Conservation (phyloP, 768 basidiomycete species). For the Sporobolomyces roseus region DNA sequence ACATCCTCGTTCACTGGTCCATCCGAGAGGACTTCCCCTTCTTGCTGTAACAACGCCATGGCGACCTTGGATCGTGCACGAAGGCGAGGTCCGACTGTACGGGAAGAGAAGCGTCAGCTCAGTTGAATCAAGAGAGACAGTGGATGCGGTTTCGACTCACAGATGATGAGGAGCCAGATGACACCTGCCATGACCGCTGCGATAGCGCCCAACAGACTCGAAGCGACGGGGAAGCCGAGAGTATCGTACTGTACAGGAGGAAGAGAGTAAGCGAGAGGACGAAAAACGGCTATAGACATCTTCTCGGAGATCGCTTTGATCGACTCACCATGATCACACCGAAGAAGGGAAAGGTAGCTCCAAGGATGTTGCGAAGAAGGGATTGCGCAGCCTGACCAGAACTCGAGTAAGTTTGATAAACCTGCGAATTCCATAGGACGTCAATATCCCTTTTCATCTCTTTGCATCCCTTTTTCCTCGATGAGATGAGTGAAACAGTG, state of each 20-base stretch:
- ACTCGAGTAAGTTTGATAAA: too few relatives aligned
- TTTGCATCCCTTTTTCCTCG: too few relatives aligned
- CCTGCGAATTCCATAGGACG: too few relatives aligned
- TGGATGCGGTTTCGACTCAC: too few relatives aligned
- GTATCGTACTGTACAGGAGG: constrained; percentile 22
- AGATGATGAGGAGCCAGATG: constrained; percentile 34
- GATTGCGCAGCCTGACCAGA: constrained; percentile 8
- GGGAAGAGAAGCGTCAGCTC: too few relatives aligned
- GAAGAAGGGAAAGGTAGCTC: constrained; percentile 37
- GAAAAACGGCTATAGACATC: neutral
- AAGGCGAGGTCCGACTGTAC: constrained; percentile 8
- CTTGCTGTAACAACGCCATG: constrained; percentile 9
- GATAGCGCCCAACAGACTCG: constrained; percentile 34
- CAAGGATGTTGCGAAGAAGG: constrained; percentile 36
- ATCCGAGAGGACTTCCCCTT: constrained; percentile 28
- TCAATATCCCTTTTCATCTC: too few relatives aligned
- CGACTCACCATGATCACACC: constrained; percentile 30
- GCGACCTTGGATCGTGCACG: constrained; percentile 30
- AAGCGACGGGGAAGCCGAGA: constrained; percentile 30
- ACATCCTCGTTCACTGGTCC: neutral
- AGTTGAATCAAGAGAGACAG: too few relatives aligned
- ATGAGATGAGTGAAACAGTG: too few relatives aligned
- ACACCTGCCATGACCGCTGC: constrained; percentile 35
- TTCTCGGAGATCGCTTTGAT: too few relatives aligned
- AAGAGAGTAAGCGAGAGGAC: neutral